Evolutionary conservation across 495 filamentous ascomycete species (phyloP), one percentile per base, ranked within the genome.

Genomic region (Penicillium cataractarum): DNA sequence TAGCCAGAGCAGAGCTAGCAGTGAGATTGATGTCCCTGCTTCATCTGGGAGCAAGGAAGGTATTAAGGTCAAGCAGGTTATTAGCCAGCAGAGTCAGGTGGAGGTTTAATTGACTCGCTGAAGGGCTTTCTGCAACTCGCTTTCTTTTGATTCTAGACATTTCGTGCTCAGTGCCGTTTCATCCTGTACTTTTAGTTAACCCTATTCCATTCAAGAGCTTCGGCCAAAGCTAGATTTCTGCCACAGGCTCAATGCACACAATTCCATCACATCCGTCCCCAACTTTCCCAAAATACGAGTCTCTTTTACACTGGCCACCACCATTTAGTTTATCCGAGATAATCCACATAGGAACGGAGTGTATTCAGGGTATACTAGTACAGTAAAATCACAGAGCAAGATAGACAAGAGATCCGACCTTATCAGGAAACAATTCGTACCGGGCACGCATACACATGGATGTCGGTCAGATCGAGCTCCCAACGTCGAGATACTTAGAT

Each of bases 1-100:
- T 24, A 75, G 71, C 31, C 63, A 64, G 29, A 73, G 59, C 21
- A 67, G 66, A 15, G 58, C 55, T 0, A 76, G 73, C 48, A 60
- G 61, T 17, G 76, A 77, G 22, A 42, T 68, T 15, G 56, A 57
- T 0, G n/a, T 31, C 7, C 51, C 66, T n/a, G 21, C 19, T 31
- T 55, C 61, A 1, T 51, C 60, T 15, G n/a, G 7, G 5, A 58
- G 15, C 8, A 64, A 60, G 19, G 66, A 71, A 12, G 73, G 71
- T 37, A 80, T 80, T 55, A 72, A 72, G 27, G 71, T 80, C 9
- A 74, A 74, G 57, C 76, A 78, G 39, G 71, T 77, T 1, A 78
- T 80, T 27, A 68, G 63, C 50, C 78, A 80, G 66, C 67, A 78
- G 65, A 76, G 72, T 24, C 76, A 77, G 61, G 15, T 75, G 35